phyloP scores from a whole-genome alignment of 495 filamentous ascomycete genomes.

The Penicillium salamii region DNA sequence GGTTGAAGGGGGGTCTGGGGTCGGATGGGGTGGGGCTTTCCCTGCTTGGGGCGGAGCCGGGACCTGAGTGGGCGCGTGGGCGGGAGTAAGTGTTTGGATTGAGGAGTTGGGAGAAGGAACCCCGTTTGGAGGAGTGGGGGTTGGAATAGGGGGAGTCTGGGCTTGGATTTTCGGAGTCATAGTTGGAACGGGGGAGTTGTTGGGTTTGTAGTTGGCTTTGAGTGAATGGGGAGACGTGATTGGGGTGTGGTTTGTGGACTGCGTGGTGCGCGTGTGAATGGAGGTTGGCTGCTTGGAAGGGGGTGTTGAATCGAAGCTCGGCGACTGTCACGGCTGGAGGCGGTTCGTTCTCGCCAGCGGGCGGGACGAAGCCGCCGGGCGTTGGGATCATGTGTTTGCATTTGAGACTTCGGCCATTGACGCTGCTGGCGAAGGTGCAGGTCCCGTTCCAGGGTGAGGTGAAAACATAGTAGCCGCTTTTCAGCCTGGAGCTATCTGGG shows the following conservation, averaged over 20 bases:
- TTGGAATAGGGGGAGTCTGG: neutral
- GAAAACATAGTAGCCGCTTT: slow-evolving; percentile 58
- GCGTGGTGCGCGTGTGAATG: slow-evolving; percentile 27
- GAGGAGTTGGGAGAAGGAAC: slow-evolving; percentile 32
- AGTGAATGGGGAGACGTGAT: slow-evolving; percentile 25
- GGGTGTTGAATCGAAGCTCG: slow-evolving; percentile 86
- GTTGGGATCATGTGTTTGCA: slow-evolving; percentile 63
- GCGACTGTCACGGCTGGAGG: slow-evolving; percentile 59
- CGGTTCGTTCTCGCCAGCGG: slow-evolving; percentile 12
- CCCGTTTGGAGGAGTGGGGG: slow-evolving; percentile 23
- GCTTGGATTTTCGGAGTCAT: neutral
- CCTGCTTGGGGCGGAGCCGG: slow-evolving; percentile 5
- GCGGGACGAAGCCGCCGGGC: slow-evolving; percentile 4
- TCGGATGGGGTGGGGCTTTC: neutral
- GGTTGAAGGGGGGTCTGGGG: slow-evolving; percentile 7
- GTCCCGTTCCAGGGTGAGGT: slow-evolving; percentile 79
- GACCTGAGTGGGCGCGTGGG: slow-evolving; percentile 28
- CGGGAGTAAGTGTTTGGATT: slow-evolving; percentile 33
- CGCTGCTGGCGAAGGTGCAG: slow-evolving; percentile 78
- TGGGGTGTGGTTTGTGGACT: slow-evolving; percentile 18
- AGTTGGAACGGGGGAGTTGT: slow-evolving; percentile 9
- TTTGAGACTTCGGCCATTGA: slow-evolving; percentile 68
- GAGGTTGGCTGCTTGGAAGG: slow-evolving; percentile 46
- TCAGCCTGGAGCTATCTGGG: slow-evolving; percentile 32
- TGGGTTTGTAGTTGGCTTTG: slow-evolving; percentile 21